phyloP scores from a whole-genome alignment of 2,329 filamentous ascomycete species.

The Trichoderma asperellum region DNA sequence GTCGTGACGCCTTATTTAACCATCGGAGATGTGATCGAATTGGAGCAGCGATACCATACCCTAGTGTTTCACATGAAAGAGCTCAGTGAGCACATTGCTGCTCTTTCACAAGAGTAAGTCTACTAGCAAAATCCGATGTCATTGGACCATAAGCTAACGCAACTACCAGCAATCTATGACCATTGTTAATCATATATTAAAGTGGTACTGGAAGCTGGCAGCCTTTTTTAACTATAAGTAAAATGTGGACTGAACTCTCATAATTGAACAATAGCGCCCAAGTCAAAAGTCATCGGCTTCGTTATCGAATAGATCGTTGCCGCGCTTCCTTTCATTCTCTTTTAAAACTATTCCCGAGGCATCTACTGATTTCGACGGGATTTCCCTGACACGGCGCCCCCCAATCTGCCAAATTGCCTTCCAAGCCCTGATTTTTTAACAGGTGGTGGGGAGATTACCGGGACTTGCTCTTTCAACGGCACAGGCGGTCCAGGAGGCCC shows the following conservation, averaged over 20 bases:
- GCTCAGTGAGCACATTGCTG: slow-evolving; percentile 64
- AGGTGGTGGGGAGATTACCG: slow-evolving; percentile 48
- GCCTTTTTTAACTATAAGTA: too few species aligned
- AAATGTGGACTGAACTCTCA: neutral
- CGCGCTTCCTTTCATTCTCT: neutral
- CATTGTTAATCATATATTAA: neutral
- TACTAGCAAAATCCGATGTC: slow-evolving; percentile 71
- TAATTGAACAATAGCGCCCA: neutral
- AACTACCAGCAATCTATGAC: neutral
- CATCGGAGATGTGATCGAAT: slow-evolving; percentile 60
- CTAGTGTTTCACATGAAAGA: slow-evolving; percentile 62
- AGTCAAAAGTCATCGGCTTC: neutral
- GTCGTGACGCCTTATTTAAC: slow-evolving; percentile 48
- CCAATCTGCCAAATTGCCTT: slow-evolving; percentile 70
- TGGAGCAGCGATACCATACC: slow-evolving; percentile 62
- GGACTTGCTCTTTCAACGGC: slow-evolving; percentile 54
- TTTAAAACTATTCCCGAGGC: neutral
- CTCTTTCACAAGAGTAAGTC: slow-evolving; percentile 60
- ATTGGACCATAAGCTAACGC: slow-evolving; percentile 66
- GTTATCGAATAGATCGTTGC: neutral
- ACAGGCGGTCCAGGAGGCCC: slow-evolving; percentile 45
- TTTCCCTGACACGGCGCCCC: slow-evolving; percentile 70
- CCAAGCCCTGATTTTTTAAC: slow-evolving; percentile 67
- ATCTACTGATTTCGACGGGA: slow-evolving; percentile 52
- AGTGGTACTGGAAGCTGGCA: neutral